These are phyloP conservation scores for Lavandula angustifolia DNA, from an alignment of 257 asterid species.

Conservation along the genomic window DNA sequence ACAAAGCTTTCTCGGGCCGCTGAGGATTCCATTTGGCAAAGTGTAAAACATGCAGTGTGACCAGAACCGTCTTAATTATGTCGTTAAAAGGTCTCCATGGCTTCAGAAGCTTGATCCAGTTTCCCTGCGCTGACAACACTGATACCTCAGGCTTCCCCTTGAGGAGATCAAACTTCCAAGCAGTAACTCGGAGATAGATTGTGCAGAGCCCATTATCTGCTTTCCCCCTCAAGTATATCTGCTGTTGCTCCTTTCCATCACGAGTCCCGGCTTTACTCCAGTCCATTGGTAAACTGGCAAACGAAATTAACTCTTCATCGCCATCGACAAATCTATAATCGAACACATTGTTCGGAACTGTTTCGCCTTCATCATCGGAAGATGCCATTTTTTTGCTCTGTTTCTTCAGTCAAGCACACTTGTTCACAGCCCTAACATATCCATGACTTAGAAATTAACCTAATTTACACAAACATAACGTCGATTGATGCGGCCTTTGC, in stretches of 20 bases:
- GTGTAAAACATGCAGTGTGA: conserved; percentile 63
- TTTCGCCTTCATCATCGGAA: conserved; percentile 77
- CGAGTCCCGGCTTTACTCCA: conserved; percentile 42
- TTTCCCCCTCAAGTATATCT: conserved; percentile 57
- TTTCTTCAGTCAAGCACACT: conserved; percentile 19
- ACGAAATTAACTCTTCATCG: conserved; percentile 51
- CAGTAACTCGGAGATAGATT: conserved; percentile 59
- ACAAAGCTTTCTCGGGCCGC: conserved; percentile 56
- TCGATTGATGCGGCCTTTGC: not conserved
- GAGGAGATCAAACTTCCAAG: conserved; percentile 76
- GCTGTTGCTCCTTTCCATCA: conserved; percentile 32
- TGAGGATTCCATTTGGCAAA: conserved; percentile 61
- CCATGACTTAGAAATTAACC: not conserved
- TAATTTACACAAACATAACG: not conserved
- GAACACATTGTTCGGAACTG: conserved; percentile 42
- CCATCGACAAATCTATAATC: conserved; percentile 55
- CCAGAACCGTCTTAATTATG: conserved; percentile 52
- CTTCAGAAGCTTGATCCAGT: conserved; percentile 81
- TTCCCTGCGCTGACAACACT: conserved; percentile 57
- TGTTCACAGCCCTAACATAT: conserved; percentile 26
- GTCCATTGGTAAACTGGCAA: conserved; percentile 55
- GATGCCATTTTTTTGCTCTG: conserved; percentile 52
- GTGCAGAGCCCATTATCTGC: conserved; percentile 67
- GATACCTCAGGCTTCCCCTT: conserved; percentile 59
- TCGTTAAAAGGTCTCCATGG: conserved; percentile 60